Evolutionary conservation across 148 eudicot species (phyloP).

Genomic region (Agrostemma githago): DNA sequence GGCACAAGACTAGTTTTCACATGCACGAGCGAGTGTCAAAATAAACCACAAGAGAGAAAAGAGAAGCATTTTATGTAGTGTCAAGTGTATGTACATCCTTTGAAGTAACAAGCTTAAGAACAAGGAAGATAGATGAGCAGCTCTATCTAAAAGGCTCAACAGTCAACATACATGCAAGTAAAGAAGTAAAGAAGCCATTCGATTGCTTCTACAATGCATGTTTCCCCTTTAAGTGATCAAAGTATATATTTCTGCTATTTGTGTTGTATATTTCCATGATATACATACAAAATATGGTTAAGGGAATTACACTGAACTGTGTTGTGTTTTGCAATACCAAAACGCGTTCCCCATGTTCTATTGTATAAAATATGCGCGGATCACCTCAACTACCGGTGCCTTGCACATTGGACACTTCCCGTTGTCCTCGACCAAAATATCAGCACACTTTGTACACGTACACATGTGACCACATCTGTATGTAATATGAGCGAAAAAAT

Average conservation of each 20-base stretch:
- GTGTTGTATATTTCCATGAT: conserved; percentile 4
- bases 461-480: conserved; percentile 97
- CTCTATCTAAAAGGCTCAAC: background rate
- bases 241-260: conserved; percentile 7
- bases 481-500: conserved; percentile 18
- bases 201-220: background rate
- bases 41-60: background rate
- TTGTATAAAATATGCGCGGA: conserved; percentile 65
- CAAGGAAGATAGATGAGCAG: background rate
- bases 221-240: conserved; percentile 17
- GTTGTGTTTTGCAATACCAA: background rate
- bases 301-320: background rate
- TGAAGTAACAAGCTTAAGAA: background rate
- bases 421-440: conserved; percentile 43
- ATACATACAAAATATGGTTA: conserved; percentile 17
- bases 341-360: conserved; percentile 20
- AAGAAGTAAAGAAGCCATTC: conserved; percentile 10
- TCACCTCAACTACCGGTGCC: conserved; percentile 76
- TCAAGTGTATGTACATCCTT: conserved; percentile 14
- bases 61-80: background rate
- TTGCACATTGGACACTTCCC: conserved; percentile 87
- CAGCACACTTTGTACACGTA: conserved; percentile 75
- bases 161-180: background rate
- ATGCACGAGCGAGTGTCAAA: background rate
- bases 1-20: background rate